Evolutionary conservation across 208 protist species (phyloP).

Genomic region (Endotrypanum monterogeii): DNA sequence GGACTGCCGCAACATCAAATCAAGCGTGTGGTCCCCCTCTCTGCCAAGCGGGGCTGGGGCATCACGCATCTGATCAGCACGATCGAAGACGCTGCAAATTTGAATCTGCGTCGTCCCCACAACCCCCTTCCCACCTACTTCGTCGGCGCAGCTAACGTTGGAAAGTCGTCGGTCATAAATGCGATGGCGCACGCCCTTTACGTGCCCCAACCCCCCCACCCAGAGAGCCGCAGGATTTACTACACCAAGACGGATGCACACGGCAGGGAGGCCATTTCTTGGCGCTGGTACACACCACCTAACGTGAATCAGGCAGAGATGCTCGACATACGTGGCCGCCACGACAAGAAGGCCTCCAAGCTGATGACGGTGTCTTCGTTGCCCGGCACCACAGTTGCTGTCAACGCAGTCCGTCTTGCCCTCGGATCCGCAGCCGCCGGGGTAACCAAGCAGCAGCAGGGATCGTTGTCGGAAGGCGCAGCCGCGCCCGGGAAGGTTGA

Average conservation of each 20-base stretch:
- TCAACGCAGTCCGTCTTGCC: conserved; percentile 77
- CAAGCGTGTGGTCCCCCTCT: conserved; percentile 72
- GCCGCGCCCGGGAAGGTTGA: conserved; percentile 1
- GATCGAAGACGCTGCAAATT: conserved; percentile 81
- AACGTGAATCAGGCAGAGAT: conserved; percentile 91
- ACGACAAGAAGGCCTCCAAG: conserved; percentile 88
- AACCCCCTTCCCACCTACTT: conserved; percentile 89
- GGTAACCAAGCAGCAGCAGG: neutral
- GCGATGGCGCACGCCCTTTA: conserved; percentile 88
- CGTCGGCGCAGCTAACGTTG: conserved; percentile 88
- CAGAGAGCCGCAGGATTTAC: conserved; percentile 87
- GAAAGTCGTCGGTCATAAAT: conserved; percentile 94
- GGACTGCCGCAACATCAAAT: conserved; percentile 81
- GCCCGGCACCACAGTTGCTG: conserved; percentile 87
- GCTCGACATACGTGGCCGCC: conserved; percentile 83
- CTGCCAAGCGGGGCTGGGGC: conserved; percentile 92
- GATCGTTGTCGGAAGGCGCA: neutral
- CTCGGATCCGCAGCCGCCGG: conserved; percentile 21
- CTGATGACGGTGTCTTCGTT: conserved; percentile 89
- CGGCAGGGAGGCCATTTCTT: conserved; percentile 77
- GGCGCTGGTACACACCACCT: conserved; percentile 90
- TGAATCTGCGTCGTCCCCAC: conserved; percentile 72
- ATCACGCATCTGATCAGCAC: conserved; percentile 66
- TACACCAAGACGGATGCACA: conserved; percentile 67
- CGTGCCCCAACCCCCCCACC: conserved; percentile 85